A percentile compares a stretch with the other conserved stretches of the same genome.
These are phyloP conservation scores for Russula sp. DNA, from an alignment of 768 basidiomycete species.

Conservation along the genomic window DNA sequence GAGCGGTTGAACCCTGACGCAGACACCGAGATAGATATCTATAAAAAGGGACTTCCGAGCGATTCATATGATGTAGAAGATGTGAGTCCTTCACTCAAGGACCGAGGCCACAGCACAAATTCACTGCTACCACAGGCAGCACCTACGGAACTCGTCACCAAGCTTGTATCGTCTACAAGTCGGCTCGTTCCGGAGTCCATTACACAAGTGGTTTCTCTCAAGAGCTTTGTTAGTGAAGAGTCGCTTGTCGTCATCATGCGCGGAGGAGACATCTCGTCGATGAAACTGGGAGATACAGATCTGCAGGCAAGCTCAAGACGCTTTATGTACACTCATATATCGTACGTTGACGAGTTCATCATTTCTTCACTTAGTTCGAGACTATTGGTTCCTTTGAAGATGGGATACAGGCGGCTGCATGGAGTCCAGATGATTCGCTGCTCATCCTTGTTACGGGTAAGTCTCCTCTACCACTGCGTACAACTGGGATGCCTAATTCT, in stretches of 20 bases:
- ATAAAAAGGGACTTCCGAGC: background rate
- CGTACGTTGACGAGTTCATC: background rate
- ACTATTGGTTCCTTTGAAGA: slow-evolving; percentile 85
- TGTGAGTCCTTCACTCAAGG: background rate
- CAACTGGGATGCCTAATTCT: background rate
- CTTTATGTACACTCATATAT: slow-evolving; percentile 38
- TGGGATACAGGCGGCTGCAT: slow-evolving; percentile 76
- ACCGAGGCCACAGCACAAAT: background rate
- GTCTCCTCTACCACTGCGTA: slow-evolving; percentile 18
- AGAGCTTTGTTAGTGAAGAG: slow-evolving; percentile 65
- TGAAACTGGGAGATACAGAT: slow-evolving; percentile 52
- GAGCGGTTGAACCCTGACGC: slow-evolving; percentile 28
- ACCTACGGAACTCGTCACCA: slow-evolving; percentile 16
- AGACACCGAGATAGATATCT: slow-evolving; percentile 27
- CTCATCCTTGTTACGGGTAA: slow-evolving; percentile 77
- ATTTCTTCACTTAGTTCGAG: slow-evolving; percentile 50
- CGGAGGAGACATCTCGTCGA: slow-evolving; percentile 78
- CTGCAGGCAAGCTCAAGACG: slow-evolving; percentile 40
- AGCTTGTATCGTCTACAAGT: slow-evolving; percentile 23
- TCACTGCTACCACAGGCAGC: slow-evolving; percentile 10
- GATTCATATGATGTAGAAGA: slow-evolving; percentile 2
- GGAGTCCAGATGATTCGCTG: slow-evolving; percentile 92
- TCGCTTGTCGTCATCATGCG: slow-evolving; percentile 63
- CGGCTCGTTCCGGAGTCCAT: slow-evolving; percentile 29
- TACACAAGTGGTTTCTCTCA: slow-evolving; percentile 45